Base-by-base conservation (phyloP, 2,329 filamentous ascomycete species). In the Fusarium sp. region DNA sequence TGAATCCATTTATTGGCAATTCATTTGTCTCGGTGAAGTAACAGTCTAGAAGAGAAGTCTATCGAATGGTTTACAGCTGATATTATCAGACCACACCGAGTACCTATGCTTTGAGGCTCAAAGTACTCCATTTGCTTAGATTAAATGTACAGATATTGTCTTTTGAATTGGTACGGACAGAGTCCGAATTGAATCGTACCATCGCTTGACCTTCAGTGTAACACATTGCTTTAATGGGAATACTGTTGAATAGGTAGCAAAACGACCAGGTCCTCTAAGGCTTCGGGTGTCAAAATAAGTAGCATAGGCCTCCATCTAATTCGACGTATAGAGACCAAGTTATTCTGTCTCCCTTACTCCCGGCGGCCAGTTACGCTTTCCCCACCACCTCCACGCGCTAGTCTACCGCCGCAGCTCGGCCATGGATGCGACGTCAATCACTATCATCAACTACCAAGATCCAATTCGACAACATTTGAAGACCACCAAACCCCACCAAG, bases 381-480 rank as follows among this genome's bases (percentile, higher is more conserved):
- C 18, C 56, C n/a, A 29, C 30, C 16, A 30, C 30, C 58, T 53
- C 58, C 67, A 57, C 30, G 27, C 51, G 20, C 54, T 60, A 52
- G 46, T 47, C 54, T 73, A 78, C 77, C 77, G 76, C 77, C 52
- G 25, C 24, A 60, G 57, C 57, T 68, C 56, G 51, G 56, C 53
- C 58, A 47, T 60, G 34, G 34, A 38, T 38, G 57, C 67, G 70
- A 72, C 66, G 65, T 73, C 63, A 72, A 66, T 56, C 67, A 57
- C 44, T 58, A 51, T 46, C 60, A 60, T 34, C 54, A 47, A 25
- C 43, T 15, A 22, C 24, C 38, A 49, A 55, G 55, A 34, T 32
- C 27, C 24, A 41, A 51, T 41, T 29, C 27, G 30, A 43, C 7
- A 22, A 20, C 38, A 6, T 38, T n/a, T n/a, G 10, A 29, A 34